These are phyloP conservation scores for Zymoseptoria brevis DNA, from an alignment of 2,329 filamentous ascomycete species.

Conservation along the genomic window DNA sequence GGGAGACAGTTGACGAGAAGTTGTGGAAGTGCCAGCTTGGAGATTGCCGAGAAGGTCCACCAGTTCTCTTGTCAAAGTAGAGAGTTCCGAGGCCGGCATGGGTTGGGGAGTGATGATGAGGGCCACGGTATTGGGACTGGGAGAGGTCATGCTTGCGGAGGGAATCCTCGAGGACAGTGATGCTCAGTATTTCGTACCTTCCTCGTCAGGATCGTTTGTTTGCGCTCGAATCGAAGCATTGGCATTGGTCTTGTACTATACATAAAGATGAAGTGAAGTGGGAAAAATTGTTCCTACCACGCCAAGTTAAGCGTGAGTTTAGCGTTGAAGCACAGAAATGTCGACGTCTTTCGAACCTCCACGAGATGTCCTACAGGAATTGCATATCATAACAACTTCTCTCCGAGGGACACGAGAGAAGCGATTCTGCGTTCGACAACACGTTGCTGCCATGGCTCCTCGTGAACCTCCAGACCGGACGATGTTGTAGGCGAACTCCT, in stretches of 20 bases:
- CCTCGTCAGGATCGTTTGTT: neutral
- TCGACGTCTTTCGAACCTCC: neutral
- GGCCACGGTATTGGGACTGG: neutral
- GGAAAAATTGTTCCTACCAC: neutral
- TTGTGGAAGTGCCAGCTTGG: neutral
- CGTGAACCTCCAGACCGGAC: neutral
- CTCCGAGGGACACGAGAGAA: neutral
- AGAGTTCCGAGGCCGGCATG: neutral
- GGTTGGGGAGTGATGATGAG: neutral
- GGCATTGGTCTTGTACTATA: neutral
- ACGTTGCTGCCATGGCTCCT: neutral
- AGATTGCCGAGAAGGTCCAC: neutral
- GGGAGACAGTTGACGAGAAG: neutral
- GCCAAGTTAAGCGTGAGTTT: neutral
- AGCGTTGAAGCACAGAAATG: neutral
- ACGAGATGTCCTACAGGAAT: neutral
- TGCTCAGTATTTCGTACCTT: too few species aligned
- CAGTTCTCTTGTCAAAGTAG: neutral
- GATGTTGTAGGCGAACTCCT: neutral
- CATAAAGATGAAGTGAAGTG: neutral
- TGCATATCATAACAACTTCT: neutral
- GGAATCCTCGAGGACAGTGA: neutral
- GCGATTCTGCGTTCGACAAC: neutral
- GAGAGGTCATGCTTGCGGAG: neutral
- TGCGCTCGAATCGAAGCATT: neutral